These are phyloP conservation scores for Paecilomyces niveus DNA, from an alignment of 2,329 filamentous ascomycete genomes.

Conservation along the genomic window DNA sequence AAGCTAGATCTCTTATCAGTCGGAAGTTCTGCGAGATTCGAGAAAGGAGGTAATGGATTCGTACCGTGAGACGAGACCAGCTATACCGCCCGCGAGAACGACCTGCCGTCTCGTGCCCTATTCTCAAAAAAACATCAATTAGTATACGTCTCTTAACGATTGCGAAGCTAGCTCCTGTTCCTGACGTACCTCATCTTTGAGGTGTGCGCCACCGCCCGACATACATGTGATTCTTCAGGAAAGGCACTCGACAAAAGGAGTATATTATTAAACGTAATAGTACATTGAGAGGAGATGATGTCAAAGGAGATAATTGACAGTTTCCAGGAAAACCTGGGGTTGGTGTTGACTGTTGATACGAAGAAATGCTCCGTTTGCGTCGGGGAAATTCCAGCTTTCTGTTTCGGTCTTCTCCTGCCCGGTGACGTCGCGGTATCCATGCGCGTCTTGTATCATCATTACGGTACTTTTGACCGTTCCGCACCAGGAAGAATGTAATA, in stretches of 20 bases:
- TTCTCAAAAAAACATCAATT: neutral
- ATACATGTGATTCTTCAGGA: constrained; percentile 46
- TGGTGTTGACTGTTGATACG: neutral
- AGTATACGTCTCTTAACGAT: neutral
- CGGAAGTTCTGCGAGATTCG: neutral
- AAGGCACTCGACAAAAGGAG: constrained; percentile 1
- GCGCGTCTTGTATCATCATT: neutral
- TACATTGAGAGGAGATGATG: constrained; percentile 4
- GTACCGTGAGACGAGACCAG: constrained; percentile 82
- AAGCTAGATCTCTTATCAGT: constrained; percentile 54
- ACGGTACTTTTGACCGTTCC: neutral
- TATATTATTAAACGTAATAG: neutral
- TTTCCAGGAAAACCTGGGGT: neutral
- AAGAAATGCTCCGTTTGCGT: neutral
- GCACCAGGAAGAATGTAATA: neutral
- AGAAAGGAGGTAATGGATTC: constrained; percentile 5
- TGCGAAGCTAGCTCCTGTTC: neutral
- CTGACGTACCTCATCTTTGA: constrained; percentile 59
- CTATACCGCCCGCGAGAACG: constrained; percentile 58
- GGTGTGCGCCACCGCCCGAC: constrained; percentile 55
- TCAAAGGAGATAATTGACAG: neutral
- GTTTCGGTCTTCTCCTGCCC: neutral
- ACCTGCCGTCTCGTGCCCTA: constrained; percentile 63
- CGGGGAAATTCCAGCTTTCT: neutral
- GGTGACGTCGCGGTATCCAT: neutral